A percentile compares a stretch with the other conserved stretches of the same genome.
Conservation (phyloP, 371 early-diverging fungal genomes). For the Dinochytrium kinnereticum region DNA sequence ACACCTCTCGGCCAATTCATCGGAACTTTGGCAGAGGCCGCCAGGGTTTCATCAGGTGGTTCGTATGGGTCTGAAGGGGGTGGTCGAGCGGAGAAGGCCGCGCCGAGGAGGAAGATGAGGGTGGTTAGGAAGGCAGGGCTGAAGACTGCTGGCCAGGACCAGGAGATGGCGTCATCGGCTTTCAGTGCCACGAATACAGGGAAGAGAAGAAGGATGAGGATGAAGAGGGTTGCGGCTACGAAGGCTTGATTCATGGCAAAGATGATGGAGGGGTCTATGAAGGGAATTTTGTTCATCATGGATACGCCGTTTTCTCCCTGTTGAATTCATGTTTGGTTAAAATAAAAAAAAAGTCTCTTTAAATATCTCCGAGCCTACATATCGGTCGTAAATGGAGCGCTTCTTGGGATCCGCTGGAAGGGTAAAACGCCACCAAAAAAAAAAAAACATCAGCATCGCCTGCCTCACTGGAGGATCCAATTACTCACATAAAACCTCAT, state of each 20-base stretch:
- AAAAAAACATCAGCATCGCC: too few species aligned
- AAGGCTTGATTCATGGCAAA: constrained; percentile 70
- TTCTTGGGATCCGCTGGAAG: constrained; percentile 63
- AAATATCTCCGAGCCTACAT: too few species aligned
- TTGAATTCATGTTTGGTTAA: neutral
- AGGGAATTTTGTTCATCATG: constrained; percentile 75
- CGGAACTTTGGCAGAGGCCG: neutral
- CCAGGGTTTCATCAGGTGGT: neutral
- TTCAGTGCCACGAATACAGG: constrained; percentile 73
- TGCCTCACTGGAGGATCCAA: too few species aligned
- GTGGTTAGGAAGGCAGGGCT: constrained; percentile 78
- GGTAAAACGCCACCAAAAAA: neutral
- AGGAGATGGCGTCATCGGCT: constrained; percentile 68
- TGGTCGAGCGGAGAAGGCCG: neutral
- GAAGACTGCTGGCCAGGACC: constrained; percentile 78
- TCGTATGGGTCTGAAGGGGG: neutral
- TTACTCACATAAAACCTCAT: constrained; percentile 51
- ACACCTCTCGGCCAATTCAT: neutral
- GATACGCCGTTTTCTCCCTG: constrained; percentile 76
- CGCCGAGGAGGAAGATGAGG: constrained; percentile 36
- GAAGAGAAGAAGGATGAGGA: constrained; percentile 75
- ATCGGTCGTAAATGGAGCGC: constrained; percentile 51
- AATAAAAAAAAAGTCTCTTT: neutral
- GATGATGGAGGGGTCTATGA: constrained; percentile 79
- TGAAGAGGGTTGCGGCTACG: constrained; percentile 56